Conservation (phyloP, 2,329 filamentous ascomycete genomes). For the Pezicula neosporulosa region DNA sequence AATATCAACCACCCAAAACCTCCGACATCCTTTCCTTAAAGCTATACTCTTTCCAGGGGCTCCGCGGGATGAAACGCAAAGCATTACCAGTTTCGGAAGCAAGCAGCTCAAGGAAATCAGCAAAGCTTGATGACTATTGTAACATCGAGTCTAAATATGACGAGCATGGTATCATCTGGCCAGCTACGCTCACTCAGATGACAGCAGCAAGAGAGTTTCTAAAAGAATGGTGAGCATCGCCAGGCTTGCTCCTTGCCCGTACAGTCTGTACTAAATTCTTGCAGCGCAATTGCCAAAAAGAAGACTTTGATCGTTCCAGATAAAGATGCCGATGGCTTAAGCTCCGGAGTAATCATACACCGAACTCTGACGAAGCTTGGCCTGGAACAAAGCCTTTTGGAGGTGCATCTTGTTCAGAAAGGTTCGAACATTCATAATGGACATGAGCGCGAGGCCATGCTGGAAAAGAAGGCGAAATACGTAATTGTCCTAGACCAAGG, state of each 20-base stretch:
- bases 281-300: constrained; percentile 46
- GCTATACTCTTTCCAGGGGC: background rate
- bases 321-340: constrained; percentile 66
- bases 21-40: background rate
- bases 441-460: constrained; percentile 47
- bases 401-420: constrained; percentile 57
- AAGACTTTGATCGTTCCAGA: constrained; percentile 61
- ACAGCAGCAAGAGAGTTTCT: constrained; percentile 53
- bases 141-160: constrained; percentile 8
- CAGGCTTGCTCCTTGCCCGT: no score
- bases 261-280: background rate
- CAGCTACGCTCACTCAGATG: constrained; percentile 54
- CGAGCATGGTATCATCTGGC: constrained; percentile 47
- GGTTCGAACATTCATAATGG: constrained; percentile 55
- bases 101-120: constrained; percentile 6
- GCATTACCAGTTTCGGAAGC: constrained; percentile 3
- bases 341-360: constrained; percentile 59
- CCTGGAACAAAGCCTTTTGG: constrained; percentile 47
- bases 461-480: constrained; percentile 45
- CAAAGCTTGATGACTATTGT: constrained; percentile 23
- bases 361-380: constrained; percentile 58
- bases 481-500: constrained; percentile 66
- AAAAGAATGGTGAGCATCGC: constrained; percentile 50
- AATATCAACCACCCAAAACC: background rate
- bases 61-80: constrained; percentile 15